phyloP scores from a whole-genome alignment of 257 asterid genomes.

The Solanum paucissectum region DNA sequence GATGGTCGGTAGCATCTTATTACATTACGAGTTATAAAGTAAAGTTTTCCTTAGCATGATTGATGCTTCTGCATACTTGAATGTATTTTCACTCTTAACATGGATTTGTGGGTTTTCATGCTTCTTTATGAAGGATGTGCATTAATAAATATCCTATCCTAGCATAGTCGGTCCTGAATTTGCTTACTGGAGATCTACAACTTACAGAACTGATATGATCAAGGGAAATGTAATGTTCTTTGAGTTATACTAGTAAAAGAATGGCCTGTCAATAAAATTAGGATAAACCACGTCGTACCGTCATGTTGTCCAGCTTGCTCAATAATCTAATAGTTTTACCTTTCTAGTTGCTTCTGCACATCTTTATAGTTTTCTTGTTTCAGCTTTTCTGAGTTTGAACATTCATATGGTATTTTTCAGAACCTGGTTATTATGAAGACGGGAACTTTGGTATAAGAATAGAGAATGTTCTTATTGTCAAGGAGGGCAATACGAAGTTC shows the following conservation, averaged over 20 bases:
- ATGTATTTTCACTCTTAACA: not conserved
- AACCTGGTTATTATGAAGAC: constrained; percentile 96
- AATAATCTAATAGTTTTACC: not conserved
- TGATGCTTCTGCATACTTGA: not conserved
- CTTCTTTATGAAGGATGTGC: not conserved
- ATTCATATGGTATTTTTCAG: constrained; percentile 24
- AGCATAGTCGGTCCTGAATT: not conserved
- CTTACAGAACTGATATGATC: not conserved
- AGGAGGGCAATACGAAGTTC: constrained; percentile 76
- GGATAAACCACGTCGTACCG: not conserved
- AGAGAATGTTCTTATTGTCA: constrained; percentile 83
- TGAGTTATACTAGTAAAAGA: not conserved
- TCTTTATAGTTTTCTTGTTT: not conserved
- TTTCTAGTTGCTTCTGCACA: not conserved
- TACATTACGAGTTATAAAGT: not conserved
- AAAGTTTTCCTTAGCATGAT: not conserved
- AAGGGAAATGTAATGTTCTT: not conserved
- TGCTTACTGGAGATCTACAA: not conserved
- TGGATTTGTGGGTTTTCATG: not conserved
- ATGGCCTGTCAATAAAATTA: not conserved
- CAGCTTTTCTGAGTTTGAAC: not conserved
- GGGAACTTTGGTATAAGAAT: constrained; percentile 87
- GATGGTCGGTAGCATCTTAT: constrained; percentile 42
- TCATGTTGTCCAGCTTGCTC: not conserved
- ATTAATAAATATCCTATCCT: not conserved